These are phyloP conservation scores for Chaetoceros tenuissimus DNA, from an alignment of 108 stramenopile genomes.

Conservation along the genomic window DNA sequence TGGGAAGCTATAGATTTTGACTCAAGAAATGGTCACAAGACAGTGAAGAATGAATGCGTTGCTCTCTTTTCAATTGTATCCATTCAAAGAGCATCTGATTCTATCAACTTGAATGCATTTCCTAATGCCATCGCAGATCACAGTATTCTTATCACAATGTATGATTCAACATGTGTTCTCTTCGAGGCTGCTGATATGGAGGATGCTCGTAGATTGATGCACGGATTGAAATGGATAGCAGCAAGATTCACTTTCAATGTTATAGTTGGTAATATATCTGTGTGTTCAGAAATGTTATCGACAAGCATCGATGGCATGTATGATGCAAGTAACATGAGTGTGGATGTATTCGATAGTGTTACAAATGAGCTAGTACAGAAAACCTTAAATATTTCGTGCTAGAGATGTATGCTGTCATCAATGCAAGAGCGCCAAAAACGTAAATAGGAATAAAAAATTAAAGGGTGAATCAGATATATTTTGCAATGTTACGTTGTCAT, in stretches of 20 bases:
- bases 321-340: not conserved
- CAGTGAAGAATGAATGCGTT: slow-evolving; percentile 8
- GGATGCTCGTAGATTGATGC: slow-evolving; percentile 30
- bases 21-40: not conserved
- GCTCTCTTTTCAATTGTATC: slow-evolving; percentile 41
- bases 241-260: slow-evolving; percentile 43
- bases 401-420: too few relatives aligned
- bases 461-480: too few relatives aligned
- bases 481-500: too few relatives aligned
- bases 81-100: slow-evolving; percentile 23
- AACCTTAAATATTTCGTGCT: not conserved
- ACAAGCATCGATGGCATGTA: not conserved
- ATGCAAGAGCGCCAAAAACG: too few relatives aligned
- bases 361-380: slow-evolving; percentile 30
- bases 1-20: not conserved
- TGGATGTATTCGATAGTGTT: slow-evolving; percentile 6
- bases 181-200: slow-evolving; percentile 30
- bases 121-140: slow-evolving; percentile 33
- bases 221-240: slow-evolving; percentile 40
- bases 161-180: slow-evolving; percentile 9
- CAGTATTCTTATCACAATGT: slow-evolving; percentile 20
- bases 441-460: too few relatives aligned
- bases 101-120: slow-evolving; percentile 21
- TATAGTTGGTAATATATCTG: slow-evolving; percentile 33
- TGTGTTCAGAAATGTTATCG: slow-evolving; percentile 29